Evolutionary conservation across 345 rosid species (phyloP).

Genomic region (Eucalyptus curtisii): DNA sequence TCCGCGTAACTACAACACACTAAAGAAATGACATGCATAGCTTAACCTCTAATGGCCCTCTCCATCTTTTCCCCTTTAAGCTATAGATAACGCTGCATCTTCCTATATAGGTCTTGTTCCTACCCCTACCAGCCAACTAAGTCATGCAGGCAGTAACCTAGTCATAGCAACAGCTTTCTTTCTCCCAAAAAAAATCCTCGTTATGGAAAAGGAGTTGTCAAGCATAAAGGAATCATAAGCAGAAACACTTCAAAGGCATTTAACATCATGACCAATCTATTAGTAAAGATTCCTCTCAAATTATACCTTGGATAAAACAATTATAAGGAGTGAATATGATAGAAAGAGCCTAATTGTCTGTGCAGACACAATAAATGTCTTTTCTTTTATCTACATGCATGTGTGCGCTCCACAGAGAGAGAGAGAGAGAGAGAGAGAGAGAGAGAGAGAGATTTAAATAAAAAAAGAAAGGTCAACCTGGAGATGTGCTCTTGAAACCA

Average conservation of each 20-base stretch:
- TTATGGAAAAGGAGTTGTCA: background rate
- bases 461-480: slow-evolving; percentile 43
- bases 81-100: background rate
- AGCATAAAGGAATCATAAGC: background rate
- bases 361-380: background rate
- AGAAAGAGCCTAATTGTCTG: background rate
- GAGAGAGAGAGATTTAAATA: background rate
- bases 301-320: background rate
- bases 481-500: slow-evolving; percentile 92
- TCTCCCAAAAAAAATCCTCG: background rate
- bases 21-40: background rate
- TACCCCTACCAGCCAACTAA: background rate
- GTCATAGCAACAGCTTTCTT: background rate
- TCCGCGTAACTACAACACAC: background rate
- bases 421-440: background rate
- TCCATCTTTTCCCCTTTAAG: background rate
- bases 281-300: background rate
- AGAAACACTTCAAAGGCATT: background rate
- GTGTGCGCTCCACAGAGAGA: background rate
- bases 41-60: background rate
- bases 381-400: background rate
- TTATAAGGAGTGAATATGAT: background rate
- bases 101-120: background rate
- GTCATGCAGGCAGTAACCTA: background rate
- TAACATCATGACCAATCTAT: background rate